Percentiles rank a stretch among this genome's conserved stretches.
Conservation (phyloP, 345 rosid species). For the Hirschfeldia incana region DNA sequence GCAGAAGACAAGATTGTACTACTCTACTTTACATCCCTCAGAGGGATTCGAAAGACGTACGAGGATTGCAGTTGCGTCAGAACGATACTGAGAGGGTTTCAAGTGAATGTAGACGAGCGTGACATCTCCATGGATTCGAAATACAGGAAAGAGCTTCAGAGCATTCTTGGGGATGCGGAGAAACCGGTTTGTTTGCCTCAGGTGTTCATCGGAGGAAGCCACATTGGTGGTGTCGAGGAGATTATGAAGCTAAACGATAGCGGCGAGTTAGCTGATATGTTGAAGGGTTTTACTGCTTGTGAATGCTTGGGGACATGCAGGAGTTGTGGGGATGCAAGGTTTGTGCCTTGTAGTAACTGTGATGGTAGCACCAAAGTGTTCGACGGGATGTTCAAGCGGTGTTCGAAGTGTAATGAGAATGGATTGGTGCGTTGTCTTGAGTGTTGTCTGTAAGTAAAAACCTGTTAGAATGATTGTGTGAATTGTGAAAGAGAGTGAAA, state of each 20-base stretch:
- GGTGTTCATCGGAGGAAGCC: constrained; percentile 63
- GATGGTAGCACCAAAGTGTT: constrained; percentile 82
- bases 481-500: constrained; percentile 15
- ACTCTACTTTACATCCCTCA: constrained; percentile 68
- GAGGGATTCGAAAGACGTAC: constrained; percentile 85
- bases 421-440: constrained; percentile 71
- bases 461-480: constrained; percentile 23
- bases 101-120: constrained; percentile 65
- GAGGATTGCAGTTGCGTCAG: constrained; percentile 77
- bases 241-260: constrained; percentile 69
- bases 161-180: constrained; percentile 30
- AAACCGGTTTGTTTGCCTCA: constrained; percentile 59
- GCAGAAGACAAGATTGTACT: constrained; percentile 51
- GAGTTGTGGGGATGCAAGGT: constrained; percentile 79
- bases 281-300: constrained; percentile 53
- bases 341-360: constrained; percentile 65
- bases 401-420: constrained; percentile 82
- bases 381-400: constrained; percentile 53
- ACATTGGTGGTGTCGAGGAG: constrained; percentile 76
- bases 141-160: constrained; percentile 66
- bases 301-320: constrained; percentile 46
- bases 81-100: constrained; percentile 62
- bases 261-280: constrained; percentile 61
- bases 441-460: constrained; percentile 46
- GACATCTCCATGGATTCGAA: constrained; percentile 87